These are phyloP conservation scores for Tolypocladium amazonense DNA, from an alignment of 2,329 filamentous ascomycete species.

Conservation along the genomic window DNA sequence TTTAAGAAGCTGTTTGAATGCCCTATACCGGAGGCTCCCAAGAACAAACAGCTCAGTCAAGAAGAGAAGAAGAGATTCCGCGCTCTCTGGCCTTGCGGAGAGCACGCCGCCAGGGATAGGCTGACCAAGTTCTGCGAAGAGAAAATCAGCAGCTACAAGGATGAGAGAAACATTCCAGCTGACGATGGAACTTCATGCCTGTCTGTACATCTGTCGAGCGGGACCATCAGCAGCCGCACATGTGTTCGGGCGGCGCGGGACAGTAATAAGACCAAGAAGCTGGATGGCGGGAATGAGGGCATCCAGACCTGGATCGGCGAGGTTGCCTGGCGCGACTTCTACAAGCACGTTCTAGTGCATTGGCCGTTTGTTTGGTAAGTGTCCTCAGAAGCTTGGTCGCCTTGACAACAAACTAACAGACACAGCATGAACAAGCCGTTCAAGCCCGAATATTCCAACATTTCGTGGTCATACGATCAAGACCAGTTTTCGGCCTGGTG, in stretches of 20 bases:
- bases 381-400: too few relatives aligned
- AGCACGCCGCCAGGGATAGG: slow-evolving; percentile 56
- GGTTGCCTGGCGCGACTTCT: slow-evolving; percentile 80
- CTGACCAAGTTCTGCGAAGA: slow-evolving; percentile 58
- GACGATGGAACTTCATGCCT: slow-evolving; percentile 54
- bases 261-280: slow-evolving; percentile 49
- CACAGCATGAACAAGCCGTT: slow-evolving; percentile 47
- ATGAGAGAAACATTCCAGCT: slow-evolving; percentile 55
- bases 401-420: not conserved
- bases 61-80: slow-evolving; percentile 49
- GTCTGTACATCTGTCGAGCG: slow-evolving; percentile 61
- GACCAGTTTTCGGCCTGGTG: slow-evolving; percentile 65
- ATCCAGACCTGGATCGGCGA: slow-evolving; percentile 70
- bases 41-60: slow-evolving; percentile 47
- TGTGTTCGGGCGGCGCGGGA: slow-evolving; percentile 53
- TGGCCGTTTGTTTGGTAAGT: slow-evolving; percentile 73
- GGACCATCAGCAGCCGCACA: slow-evolving; percentile 58
- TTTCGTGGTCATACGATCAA: slow-evolving; percentile 69
- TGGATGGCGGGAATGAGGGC: slow-evolving; percentile 56
- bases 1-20: slow-evolving; percentile 49
- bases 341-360: slow-evolving; percentile 72
- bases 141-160: slow-evolving; percentile 50
- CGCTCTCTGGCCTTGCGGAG: slow-evolving; percentile 62
- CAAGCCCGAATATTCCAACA: slow-evolving; percentile 76
- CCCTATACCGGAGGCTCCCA: slow-evolving; percentile 49